These are phyloP conservation scores for Rhizopus sp. DNA, from an alignment of 371 early-diverging fungal genomes.

Conservation along the genomic window DNA sequence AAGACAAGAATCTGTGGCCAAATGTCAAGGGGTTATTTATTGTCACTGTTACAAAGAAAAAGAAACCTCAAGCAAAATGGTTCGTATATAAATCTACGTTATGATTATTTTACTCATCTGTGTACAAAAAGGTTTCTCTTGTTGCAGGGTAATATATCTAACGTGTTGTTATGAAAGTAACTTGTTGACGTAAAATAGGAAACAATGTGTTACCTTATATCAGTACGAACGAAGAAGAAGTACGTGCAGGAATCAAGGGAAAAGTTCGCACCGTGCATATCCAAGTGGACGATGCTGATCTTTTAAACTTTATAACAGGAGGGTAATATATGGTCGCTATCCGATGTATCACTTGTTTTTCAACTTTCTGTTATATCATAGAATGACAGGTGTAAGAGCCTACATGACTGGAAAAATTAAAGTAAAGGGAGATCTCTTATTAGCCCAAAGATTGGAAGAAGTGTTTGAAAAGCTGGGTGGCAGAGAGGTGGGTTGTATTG, in stretches of 20 bases:
- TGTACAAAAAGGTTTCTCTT: constrained; percentile 33
- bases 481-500: constrained; percentile 33
- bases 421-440: constrained; percentile 48
- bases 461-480: constrained; percentile 48
- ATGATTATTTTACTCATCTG: too few species aligned
- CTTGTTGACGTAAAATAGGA: constrained; percentile 8
- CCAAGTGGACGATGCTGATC: constrained; percentile 34
- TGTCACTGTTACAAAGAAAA: constrained; percentile 40
- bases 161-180: neutral
- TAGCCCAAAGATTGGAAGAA: constrained; percentile 48
- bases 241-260: constrained; percentile 15
- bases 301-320: constrained; percentile 41
- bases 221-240: constrained; percentile 30
- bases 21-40: constrained; percentile 48
- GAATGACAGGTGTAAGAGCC: constrained; percentile 49
- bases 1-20: constrained; percentile 43
- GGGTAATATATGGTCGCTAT: constrained; percentile 23
- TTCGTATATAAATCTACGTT: constrained; percentile 10
- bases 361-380: constrained; percentile 2
- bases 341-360: neutral
- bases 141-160: constrained; percentile 31
- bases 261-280: constrained; percentile 34
- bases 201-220: constrained; percentile 37
- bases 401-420: constrained; percentile 47
- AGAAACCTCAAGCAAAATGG: constrained; percentile 41